Conservation (phyloP, 2,329 filamentous ascomycete species). For the Diplodia intermedia region DNA sequence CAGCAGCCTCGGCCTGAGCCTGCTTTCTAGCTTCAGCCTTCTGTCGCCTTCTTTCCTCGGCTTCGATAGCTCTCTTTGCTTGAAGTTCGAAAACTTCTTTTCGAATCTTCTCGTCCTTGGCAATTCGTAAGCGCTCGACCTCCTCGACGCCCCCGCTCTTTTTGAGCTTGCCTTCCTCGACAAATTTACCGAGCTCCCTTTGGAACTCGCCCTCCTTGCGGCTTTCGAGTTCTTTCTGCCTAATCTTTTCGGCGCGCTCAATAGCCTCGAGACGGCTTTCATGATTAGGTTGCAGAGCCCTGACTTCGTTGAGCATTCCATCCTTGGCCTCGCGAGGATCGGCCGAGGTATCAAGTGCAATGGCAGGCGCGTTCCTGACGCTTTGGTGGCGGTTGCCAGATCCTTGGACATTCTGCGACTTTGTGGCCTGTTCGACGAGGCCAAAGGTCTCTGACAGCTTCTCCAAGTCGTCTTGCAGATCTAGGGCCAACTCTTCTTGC, state of each 20-base stretch:
- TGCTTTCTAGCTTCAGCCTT: constrained; percentile 33
- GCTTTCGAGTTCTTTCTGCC: constrained; percentile 85
- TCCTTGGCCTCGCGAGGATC: constrained; percentile 88
- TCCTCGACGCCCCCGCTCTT: constrained; percentile 96
- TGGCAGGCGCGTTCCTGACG: constrained; percentile 45
- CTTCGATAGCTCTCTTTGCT: constrained; percentile 55
- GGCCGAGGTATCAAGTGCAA: constrained; percentile 55
- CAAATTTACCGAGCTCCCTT: constrained; percentile 83
- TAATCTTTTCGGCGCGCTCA: constrained; percentile 90
- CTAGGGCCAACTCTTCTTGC: constrained; percentile 92
- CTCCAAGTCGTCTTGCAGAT: constrained; percentile 92
- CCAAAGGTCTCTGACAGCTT: constrained; percentile 94
- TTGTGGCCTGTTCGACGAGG: constrained; percentile 96
- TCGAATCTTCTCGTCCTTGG: constrained; percentile 85
- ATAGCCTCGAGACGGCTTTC: constrained; percentile 93
- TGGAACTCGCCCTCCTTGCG: constrained; percentile 78
- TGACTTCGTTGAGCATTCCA: constrained; percentile 88
- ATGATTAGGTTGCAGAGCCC: constrained; percentile 92
- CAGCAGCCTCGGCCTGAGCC: constrained; percentile 42
- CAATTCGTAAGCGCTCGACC: constrained; percentile 80
- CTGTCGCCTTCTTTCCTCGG: constrained; percentile 52
- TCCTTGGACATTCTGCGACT: constrained; percentile 86
- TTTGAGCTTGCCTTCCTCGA: constrained; percentile 89
- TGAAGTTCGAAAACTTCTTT: constrained; percentile 71
- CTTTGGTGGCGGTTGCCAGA: constrained; percentile 59